These are phyloP conservation scores for Cantharellus anzutake DNA, from an alignment of 768 basidiomycete species.

Conservation along the genomic window DNA sequence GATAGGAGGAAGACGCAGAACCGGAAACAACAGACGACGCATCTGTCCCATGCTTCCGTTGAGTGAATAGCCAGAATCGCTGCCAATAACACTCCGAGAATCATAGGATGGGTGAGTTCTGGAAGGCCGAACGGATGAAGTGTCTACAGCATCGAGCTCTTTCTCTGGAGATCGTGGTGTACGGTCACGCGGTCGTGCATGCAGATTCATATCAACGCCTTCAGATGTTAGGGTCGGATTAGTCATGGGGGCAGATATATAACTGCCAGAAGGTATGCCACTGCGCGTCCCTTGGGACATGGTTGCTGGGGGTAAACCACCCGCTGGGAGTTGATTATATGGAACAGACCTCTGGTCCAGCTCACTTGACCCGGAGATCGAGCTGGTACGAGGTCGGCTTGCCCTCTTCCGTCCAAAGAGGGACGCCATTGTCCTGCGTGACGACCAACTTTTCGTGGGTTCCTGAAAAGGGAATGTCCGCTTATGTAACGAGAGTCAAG, in stretches of 20 bases:
- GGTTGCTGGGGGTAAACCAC: conserved; percentile 32
- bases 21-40: conserved; percentile 5
- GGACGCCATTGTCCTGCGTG: conserved; percentile 30
- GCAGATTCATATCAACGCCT: conserved; percentile 55
- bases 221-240: conserved; percentile 57
- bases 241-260: conserved; percentile 66
- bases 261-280: conserved; percentile 10
- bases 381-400: conserved; percentile 39
- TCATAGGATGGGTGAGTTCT: neutral
- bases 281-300: conserved; percentile 37
- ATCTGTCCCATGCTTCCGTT: conserved; percentile 3
- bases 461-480: too few species aligned
- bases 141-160: neutral
- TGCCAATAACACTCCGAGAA: neutral
- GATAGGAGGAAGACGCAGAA: conserved; percentile 1
- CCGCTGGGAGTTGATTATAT: conserved; percentile 45
- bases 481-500: too few species aligned
- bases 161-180: neutral
- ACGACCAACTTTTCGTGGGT: too few species aligned
- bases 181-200: conserved; percentile 14
- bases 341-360: conserved; percentile 49
- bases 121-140: conserved; percentile 1
- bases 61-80: neutral
- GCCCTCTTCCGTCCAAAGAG: conserved; percentile 45
- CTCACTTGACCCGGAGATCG: conserved; percentile 30